Evolutionary conservation across 371 early-diverging fungal species (phyloP), one percentile per base, ranked within the genome.

Genomic region (Mucor racemosus): DNA sequence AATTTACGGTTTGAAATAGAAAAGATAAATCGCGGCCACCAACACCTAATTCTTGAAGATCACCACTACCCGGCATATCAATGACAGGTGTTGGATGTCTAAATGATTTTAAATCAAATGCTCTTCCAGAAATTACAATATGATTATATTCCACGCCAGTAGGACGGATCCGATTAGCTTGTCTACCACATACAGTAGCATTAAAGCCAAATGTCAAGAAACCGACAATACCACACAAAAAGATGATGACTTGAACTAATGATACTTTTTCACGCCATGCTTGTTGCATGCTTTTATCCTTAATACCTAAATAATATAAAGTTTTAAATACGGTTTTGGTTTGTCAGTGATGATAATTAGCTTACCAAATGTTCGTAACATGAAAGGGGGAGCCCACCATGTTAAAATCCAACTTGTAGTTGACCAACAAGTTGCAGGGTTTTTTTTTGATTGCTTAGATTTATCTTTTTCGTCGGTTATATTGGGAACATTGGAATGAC

Each of bases 191-290:
- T 0, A 90, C 74, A 4, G 84, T 79, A 13, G 86, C 79, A 33
- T 88, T 78, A 68, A 90, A 86, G 10, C 88, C 88, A 62, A 91
- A 78, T 0, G 90, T 91, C 50, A 91, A 62, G 69, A 90, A 91
- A 15, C 88, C 90, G 9, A 91, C 88, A 55, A 81, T 64, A 7
- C 69, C 79, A 75, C 90, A 87, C 48, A 93, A 78, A 26, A 84
- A 56, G 10, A 87, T 63, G 58, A 93, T 93, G 58, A 95, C 86
- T 60, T 89, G 89, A 38, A 90, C 90, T 11, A 95, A 78, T 0
- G 93, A 83, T 1, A 96, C 81, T 69, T 97, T 97, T 74, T 97
- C 97, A 63, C 97, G 88, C 95, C 95, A 95, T n/a, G 96, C 95
- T 75, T 92, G 93, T 63, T 89, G 92, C 75, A 91, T 85, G 4